Base-by-base conservation (phyloP, 1,284 basidiomycete genomes). In the Marasmius tenuissimus region DNA sequence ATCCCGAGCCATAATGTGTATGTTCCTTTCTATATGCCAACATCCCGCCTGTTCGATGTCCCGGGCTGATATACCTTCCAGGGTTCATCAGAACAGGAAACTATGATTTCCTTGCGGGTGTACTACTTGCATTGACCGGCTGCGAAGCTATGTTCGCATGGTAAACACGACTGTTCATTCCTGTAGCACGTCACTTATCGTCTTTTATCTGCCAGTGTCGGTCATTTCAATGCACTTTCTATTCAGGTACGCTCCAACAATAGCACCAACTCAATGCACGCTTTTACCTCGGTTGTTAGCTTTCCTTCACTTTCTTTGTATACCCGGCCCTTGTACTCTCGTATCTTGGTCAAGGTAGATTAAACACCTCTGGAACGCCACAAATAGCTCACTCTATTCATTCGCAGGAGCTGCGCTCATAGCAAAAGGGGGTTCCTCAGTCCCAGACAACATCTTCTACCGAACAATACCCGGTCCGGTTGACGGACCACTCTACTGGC, bases 121-220 rank as follows among this genome's bases (percentile, higher is more conserved):
- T 91, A 1, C 71, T 91, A 7, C 79, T 91, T 1, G 80, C 84
- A 0, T 66, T 90, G 20, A 90, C 88, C 0, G 88, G 88, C 1
- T 86, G 82, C 64, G 88, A 91, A 70, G 88, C 87, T 3, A 74
- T 89, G 55, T 89, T 89, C 70, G 87, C 86, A 38, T 87, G 86
- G 85, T 85, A 57, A 45, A 72, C 34, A 11, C 47, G 58, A 11
- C 4, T 6, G 47, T 38, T 59, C 6, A 11, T 4, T 37, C 37
- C 16, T 33, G 5, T 38, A 22, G 35, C 3, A 16, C 3, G 18
- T 20, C 11, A 35, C 11, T 9, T 62, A 22, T 60, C 27, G 40
- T n/a, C 18, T 48, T 12, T 50, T 34, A 45, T 39, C 35, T 50
- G 58, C n/a, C 55, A 89, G 85, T 65, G 76, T 89, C n/a, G 86